A percentile compares a stretch with the other conserved stretches of the same genome.
These are phyloP conservation scores for Galerina sulciceps DNA, from an alignment of 768 basidiomycete genomes.

Conservation along the genomic window DNA sequence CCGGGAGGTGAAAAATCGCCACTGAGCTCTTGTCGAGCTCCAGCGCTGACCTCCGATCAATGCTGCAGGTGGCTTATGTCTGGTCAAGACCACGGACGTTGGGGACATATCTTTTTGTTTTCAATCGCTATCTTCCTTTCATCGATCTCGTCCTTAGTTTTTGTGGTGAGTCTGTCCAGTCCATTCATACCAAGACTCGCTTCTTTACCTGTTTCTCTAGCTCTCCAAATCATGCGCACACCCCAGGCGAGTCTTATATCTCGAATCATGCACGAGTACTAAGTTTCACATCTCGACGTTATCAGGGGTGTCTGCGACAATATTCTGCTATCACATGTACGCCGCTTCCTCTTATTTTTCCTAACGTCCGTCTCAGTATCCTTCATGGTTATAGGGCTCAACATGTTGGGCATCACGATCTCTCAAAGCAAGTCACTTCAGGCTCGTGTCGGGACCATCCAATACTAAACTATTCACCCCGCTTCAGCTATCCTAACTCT, in stretches of 20 bases:
- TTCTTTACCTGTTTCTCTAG: neutral
- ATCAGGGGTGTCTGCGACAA: conserved; percentile 7
- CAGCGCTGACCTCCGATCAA: neutral
- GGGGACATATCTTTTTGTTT: conserved; percentile 16
- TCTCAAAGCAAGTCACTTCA: conserved; percentile 1
- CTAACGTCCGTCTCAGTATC: neutral
- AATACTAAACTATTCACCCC: neutral
- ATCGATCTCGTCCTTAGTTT: conserved; percentile 14
- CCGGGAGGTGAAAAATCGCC: conserved; percentile 11
- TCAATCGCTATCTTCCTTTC: conserved; percentile 25
- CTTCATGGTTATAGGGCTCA: neutral
- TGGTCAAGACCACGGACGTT: conserved; percentile 19
- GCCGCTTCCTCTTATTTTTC: neutral
- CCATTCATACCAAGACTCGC: neutral
- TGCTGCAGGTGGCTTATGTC: conserved; percentile 17
- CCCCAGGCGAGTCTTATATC: neutral
- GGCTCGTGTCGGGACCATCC: neutral
- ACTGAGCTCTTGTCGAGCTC: neutral
- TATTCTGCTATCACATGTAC: conserved; percentile 12
- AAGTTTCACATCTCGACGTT: neutral
- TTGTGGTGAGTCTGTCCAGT: conserved; percentile 3
- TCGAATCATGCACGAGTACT: neutral
- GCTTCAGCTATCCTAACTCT: conserved; percentile 17
- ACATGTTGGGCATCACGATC: conserved; percentile 3
- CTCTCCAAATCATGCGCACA: conserved; percentile 10